Evolutionary conservation across 768 basidiomycete species (phyloP), one percentile per base, ranked within the genome.

Genomic region (Leccinum longicurvipes): DNA sequence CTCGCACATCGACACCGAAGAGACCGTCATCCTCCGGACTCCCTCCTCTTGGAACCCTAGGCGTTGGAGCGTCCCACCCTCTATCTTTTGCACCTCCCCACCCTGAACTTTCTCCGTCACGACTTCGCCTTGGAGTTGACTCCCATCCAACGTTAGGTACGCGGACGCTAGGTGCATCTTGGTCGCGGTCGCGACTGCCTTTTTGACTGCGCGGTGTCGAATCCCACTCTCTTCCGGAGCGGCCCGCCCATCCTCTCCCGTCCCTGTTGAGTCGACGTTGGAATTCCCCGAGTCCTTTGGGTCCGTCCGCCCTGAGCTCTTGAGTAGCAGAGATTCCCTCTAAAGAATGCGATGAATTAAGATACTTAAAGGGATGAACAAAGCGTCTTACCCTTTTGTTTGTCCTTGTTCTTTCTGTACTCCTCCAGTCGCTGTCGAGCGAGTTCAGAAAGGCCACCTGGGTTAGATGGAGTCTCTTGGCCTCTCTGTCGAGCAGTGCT

Each of bases 121-220:
- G 74, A 47, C 73, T 72, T 60, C 71, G 74, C 29, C 87, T 81
- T 11, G 94, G 95, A 1, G 94, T 98, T 8, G 95, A 89, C 51
- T 97, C 95, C 95, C 95, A 98, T 2, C 85, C 86, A 54, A 92
- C 83, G 69, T 96, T 93, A 0, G 94, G 93, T 15, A 97, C 88
- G 28, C 95, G 85, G 29, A 93, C 85, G 60, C 91, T 93, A 0
- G 91, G 89, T 10, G 84, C 84, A 61, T 90, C 86, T 11, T 80
- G 78, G 46, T 75, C 60, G n/a, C 59, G 59, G 15, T 66, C 62
- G 23, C 66, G 68, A 17, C 74, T 70, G 34, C 73, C 71, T 32
- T 80, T 79, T n/a, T 81, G 79, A 25, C 80, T 81, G 31, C 79
- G 83, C 17, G 87, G 85, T 3, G 86, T 86, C 12, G 76, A 74